Percentiles rank a stretch among this genome's conserved stretches.
Conservation (phyloP, 805 yeast genomes). For the Zygosaccharomyces lentus region DNA sequence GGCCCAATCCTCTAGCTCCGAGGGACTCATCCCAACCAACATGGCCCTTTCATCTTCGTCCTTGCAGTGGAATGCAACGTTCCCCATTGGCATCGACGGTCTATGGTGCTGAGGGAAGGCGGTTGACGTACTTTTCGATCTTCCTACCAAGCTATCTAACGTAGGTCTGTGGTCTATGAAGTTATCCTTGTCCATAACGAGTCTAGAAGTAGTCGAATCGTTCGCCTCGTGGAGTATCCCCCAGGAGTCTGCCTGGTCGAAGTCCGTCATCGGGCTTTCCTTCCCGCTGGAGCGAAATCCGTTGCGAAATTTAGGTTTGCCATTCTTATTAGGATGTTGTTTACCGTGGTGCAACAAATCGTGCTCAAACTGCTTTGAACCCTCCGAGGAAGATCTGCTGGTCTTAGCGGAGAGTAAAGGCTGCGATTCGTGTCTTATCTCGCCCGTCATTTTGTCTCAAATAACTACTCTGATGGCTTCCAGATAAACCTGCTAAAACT, state of each 20-base stretch:
- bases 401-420: slow-evolving; percentile 16
- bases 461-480: neutral
- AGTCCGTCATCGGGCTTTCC: slow-evolving; percentile 22
- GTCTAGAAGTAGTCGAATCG: slow-evolving; percentile 11
- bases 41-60: slow-evolving; percentile 2
- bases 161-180: slow-evolving; percentile 31
- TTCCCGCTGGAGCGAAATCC: slow-evolving; percentile 6
- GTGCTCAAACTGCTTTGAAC: slow-evolving; percentile 6
- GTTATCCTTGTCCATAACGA: slow-evolving; percentile 14
- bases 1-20: slow-evolving; percentile 17
- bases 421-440: slow-evolving; percentile 2
- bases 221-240: slow-evolving; percentile 33
- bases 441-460: slow-evolving; percentile 1
- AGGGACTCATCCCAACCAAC: slow-evolving; percentile 12
- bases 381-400: slow-evolving; percentile 11
- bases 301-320: neutral
- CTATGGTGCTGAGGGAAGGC: slow-evolving; percentile 7
- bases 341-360: slow-evolving; percentile 3
- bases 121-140: slow-evolving; percentile 11
- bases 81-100: slow-evolving; percentile 10
- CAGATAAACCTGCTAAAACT: neutral
- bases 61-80: slow-evolving; percentile 4
- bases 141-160: slow-evolving; percentile 9
- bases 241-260: slow-evolving; percentile 34
- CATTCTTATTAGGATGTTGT: neutral